Evolutionary conservation across 306 rosid species (phyloP).

Genomic region (Astragalus membranaceus): DNA sequence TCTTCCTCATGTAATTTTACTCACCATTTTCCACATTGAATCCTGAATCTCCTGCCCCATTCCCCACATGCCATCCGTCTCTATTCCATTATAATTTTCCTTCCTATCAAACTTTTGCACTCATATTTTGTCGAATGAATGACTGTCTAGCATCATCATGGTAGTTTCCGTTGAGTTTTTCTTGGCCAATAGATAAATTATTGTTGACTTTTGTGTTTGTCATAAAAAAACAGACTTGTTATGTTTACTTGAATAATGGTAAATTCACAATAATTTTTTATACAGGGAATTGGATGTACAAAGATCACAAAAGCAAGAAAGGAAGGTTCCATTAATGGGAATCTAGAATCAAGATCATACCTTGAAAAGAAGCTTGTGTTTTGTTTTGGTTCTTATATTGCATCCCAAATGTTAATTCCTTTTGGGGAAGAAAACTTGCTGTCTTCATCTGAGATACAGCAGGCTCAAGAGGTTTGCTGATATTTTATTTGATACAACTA

Average conservation of each 20-base stretch:
- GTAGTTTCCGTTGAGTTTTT: constrained; percentile 1
- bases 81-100: neutral
- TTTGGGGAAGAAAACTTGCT: constrained; percentile 92
- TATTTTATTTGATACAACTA: constrained; percentile 7
- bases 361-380: constrained; percentile 93
- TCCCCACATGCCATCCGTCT: neutral
- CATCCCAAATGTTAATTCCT: constrained; percentile 90
- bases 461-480: constrained; percentile 85
- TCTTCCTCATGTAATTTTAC: neutral
- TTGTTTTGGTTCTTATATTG: constrained; percentile 89
- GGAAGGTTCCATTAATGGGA: constrained; percentile 56
- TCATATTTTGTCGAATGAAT: neutral
- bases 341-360: constrained; percentile 89
- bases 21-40: neutral
- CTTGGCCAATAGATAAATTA: neutral
- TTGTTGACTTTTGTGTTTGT: neutral
- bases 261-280: constrained; percentile 17
- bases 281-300: constrained; percentile 94
- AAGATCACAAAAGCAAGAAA: constrained; percentile 72
- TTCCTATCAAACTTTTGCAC: neutral
- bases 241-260: constrained; percentile 14
- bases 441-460: constrained; percentile 69
- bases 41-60: neutral
- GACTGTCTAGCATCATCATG: neutral
- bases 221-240: neutral